phyloP scores from a whole-genome alignment of 345 rosid species.

The Eucalyptus cloeziana region DNA sequence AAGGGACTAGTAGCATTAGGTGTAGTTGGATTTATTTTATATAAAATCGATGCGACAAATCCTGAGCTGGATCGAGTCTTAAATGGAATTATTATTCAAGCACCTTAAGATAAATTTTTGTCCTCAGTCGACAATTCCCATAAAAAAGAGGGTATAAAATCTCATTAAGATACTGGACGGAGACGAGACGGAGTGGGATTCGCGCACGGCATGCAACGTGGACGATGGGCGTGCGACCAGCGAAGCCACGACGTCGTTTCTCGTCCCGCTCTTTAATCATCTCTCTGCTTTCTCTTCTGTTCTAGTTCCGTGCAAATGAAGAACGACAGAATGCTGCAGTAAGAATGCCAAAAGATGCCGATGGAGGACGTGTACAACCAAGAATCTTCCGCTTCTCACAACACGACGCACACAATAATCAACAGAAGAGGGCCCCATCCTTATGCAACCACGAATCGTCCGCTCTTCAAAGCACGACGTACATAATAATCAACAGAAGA shows the following conservation, averaged over 20 bases:
- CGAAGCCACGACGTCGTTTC: neutral
- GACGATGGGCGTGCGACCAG: neutral
- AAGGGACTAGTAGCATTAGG: neutral
- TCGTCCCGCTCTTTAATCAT: neutral
- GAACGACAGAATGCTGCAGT: neutral
- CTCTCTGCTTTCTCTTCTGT: neutral
- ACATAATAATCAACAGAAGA: neutral
- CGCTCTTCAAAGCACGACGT: neutral
- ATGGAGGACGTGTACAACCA: neutral
- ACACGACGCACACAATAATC: too few relatives aligned
- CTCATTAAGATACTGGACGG: neutral
- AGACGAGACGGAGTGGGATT: neutral
- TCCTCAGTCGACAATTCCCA: too few relatives aligned
- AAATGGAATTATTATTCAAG: too few relatives aligned
- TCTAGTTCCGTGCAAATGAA: neutral
- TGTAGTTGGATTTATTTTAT: neutral
- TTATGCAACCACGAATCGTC: neutral
- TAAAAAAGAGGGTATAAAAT: too few relatives aligned
- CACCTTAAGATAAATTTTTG: too few relatives aligned
- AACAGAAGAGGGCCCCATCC: too few relatives aligned
- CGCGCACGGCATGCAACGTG: too few relatives aligned
- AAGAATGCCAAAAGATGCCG: neutral
- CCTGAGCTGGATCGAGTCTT: neutral
- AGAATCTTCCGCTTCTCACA: neutral
- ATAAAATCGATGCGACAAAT: neutral